These are phyloP conservation scores for Aspergillus aculeatinus DNA, from an alignment of 2,329 filamentous ascomycete species.

Conservation along the genomic window DNA sequence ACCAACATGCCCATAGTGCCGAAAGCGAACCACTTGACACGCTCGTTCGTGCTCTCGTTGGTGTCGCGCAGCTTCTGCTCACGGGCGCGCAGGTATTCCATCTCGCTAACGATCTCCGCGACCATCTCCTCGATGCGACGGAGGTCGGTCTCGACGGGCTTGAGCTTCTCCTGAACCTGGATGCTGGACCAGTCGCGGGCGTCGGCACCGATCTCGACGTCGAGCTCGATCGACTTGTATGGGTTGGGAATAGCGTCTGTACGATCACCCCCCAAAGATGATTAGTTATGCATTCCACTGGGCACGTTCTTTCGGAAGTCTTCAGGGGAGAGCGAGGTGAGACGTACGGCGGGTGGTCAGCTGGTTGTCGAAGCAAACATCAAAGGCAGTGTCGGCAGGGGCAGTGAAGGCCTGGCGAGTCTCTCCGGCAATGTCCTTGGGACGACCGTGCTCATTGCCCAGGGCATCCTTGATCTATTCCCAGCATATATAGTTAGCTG, in stretches of 20 bases:
- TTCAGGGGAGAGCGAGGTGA: too few relatives aligned
- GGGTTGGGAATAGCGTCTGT: constrained; percentile 48
- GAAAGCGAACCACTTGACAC: constrained; percentile 98
- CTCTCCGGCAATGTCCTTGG: constrained; percentile 89
- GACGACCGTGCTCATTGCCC: constrained; percentile 91
- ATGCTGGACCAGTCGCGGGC: constrained; percentile 98
- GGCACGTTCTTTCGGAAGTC: background rate
- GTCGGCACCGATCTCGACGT: constrained; percentile 94
- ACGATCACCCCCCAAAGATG: background rate
- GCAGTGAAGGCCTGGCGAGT: constrained; percentile 92
- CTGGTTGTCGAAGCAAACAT: constrained; percentile 93
- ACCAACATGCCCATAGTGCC: constrained; percentile 89
- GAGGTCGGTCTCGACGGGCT: constrained; percentile 93
- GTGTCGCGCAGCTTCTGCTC: constrained; percentile 97
- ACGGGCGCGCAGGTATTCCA: constrained; percentile 87
- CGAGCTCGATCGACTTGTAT: constrained; percentile 77
- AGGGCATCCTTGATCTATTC: constrained; percentile 86
- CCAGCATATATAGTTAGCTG: constrained; percentile 11
- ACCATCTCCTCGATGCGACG: constrained; percentile 90
- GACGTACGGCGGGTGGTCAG: constrained; percentile 65
- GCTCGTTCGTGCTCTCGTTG: constrained; percentile 98
- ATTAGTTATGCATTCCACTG: background rate
- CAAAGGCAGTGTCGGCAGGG: constrained; percentile 86
- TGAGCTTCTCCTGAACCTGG: constrained; percentile 94
- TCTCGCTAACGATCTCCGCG: constrained; percentile 82